Evolutionary conservation across 371 early-diverging fungal genomes (phyloP).

Genomic region (Mucor indicus): DNA sequence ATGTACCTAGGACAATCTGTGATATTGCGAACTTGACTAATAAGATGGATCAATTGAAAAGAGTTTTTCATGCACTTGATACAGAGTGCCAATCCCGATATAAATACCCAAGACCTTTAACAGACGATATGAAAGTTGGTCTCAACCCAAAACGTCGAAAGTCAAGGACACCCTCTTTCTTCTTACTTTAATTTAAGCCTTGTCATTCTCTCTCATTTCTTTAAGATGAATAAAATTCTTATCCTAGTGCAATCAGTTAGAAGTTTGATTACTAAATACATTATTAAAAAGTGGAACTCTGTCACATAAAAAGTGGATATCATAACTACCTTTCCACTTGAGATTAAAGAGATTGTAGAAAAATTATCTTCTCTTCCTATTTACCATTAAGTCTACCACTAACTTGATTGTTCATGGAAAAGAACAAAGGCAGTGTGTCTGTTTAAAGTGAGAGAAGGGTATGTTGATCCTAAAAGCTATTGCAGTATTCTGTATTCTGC

Average conservation of each 20-base stretch:
- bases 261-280: constrained; percentile 4
- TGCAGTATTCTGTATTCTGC: constrained; percentile 7
- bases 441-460: constrained; percentile 10
- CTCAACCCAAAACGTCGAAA: constrained; percentile 12
- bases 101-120: constrained; percentile 14
- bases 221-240: constrained; percentile 7
- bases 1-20: neutral
- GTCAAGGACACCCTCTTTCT: constrained; percentile 8
- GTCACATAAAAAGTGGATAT: no score
- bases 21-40: neutral
- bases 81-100: constrained; percentile 5
- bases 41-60: constrained; percentile 1
- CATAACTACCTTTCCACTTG: constrained; percentile 7
- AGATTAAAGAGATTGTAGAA: constrained; percentile 3
- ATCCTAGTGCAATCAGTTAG: constrained; percentile 7
- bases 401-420: constrained; percentile 10
- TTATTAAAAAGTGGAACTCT: no score
- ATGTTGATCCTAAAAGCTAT: constrained; percentile 11
- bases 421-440: constrained; percentile 3
- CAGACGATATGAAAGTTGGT: constrained; percentile 7
- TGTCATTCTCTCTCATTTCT: constrained; percentile 9
- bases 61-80: no score
- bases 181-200: constrained; percentile 11
- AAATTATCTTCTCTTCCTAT: constrained; percentile 7
- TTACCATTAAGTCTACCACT: constrained; percentile 10